These are phyloP conservation scores for Hyphopichia pseudoburtonii DNA, from an alignment of 1,139 yeast genomes.

Conservation along the genomic window DNA sequence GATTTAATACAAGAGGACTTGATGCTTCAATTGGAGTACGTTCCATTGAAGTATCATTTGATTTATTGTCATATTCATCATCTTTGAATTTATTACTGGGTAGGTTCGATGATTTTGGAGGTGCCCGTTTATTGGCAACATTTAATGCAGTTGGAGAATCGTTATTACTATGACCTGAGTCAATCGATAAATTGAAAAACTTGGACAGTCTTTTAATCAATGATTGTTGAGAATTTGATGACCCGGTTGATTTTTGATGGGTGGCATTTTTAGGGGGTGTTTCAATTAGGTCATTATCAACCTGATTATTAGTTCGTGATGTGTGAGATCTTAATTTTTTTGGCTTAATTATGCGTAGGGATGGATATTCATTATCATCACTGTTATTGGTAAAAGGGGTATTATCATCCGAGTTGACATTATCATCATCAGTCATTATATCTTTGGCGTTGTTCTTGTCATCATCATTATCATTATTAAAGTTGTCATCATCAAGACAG, in stretches of 20 bases:
- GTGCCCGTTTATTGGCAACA: no score
- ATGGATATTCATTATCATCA: conserved; percentile 3
- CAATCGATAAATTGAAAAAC: conserved; percentile 47
- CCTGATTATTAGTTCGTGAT: conserved; percentile 5
- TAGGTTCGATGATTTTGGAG: no score
- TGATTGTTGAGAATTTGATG: conserved; percentile 9
- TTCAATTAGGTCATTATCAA: conserved; percentile 9
- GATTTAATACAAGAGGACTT: conserved; percentile 12
- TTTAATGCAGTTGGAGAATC: no score
- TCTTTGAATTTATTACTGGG: conserved; percentile 5
- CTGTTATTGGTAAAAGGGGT: conserved; percentile 5
- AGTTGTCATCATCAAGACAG: conserved; percentile 18
- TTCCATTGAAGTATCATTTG: conserved; percentile 13
- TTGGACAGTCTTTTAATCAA: conserved; percentile 49
- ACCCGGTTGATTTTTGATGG: conserved; percentile 5
- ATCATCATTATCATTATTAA: conserved; percentile 10
- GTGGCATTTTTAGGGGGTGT: conserved; percentile 19
- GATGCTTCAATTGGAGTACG: conserved; percentile 19
- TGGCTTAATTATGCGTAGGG: conserved; percentile 23
- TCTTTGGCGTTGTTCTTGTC: conserved; percentile 5
- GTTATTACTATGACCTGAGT: conserved; percentile 19
- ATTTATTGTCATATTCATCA: conserved; percentile 12
- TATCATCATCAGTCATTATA: conserved; percentile 20
- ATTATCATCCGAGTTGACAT: no score
- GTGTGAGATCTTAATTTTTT: conserved; percentile 5